Base-by-base conservation (phyloP, 805 yeast genomes). In the Lipomyces sp. region DNA sequence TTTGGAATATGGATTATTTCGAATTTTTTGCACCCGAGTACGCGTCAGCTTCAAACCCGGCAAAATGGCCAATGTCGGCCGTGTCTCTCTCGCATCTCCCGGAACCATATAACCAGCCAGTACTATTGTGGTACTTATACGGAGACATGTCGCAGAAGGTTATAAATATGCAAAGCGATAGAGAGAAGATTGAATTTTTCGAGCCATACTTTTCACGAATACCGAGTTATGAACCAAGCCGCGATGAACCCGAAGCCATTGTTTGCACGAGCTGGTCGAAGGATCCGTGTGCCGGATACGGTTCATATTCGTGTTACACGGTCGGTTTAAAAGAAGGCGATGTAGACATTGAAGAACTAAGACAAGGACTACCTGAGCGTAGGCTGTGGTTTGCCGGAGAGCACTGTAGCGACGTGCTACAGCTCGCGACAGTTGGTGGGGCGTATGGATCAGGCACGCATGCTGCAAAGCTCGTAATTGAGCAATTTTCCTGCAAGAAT, bases 331-430 rank as follows among this genome's bases (percentile, higher is more conserved):
- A 39, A n/a, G 62, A 70, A 50, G 75, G 69, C 32, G 69, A 66
- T 10, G 72, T 69, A 6, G 74, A 75, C 32, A 65, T 75, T 11
- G 62, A 64, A 11, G 62, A 60, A 33, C 65, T 75, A 53, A 62
- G 74, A n/a, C 59, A 62, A 24, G 72, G 75, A 10, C 37, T 75
- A 51, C 61, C 64, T 50, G 60, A 59, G 35, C 57, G 69, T 45
- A 32, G 64, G 58, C 24, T 67, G 54, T 62, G 71, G 71, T 72
- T 75, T 63, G 78, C 78, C 2, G 77, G 77, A 35, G 78, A 75
- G 67, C 77, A 75, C 64, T 63, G 69, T 57, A 65, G 69, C 29
- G 63, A 60, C 33, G 53, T 48, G 42, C 35, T 57, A 15, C 57
- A 59, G 59, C 55, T 71, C 15, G 71, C 69, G 53, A 71, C 73